Evolutionary conservation across 192 early-diverging fungal genomes (phyloP).

Genomic region (Coemansia sp.): DNA sequence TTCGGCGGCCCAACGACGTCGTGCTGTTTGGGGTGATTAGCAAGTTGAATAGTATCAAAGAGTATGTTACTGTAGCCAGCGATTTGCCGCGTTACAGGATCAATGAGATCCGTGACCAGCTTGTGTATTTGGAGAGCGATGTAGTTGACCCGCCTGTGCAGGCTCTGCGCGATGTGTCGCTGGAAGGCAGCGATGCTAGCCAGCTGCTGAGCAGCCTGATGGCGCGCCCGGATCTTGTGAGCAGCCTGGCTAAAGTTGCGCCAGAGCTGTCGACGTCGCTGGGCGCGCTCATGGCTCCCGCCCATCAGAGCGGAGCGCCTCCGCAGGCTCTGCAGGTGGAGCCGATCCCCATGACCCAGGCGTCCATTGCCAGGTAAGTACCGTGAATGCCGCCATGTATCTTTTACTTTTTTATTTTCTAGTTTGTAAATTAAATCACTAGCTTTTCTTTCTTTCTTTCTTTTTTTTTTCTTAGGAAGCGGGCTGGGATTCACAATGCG

Average conservation of each 20-base stretch:
- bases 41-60: constrained; percentile 33
- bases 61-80: constrained; percentile 14
- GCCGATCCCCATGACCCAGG: constrained; percentile 35
- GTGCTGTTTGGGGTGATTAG: constrained; percentile 28
- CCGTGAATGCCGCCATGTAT: neutral
- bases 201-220: constrained; percentile 42
- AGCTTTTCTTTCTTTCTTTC: constrained; percentile 6
- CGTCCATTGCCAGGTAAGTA: constrained; percentile 46
- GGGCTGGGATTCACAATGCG: constrained; percentile 59
- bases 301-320: constrained; percentile 11
- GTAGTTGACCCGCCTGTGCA: neutral
- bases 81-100: constrained; percentile 20
- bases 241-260: constrained; percentile 38
- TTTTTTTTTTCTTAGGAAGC: constrained; percentile 41
- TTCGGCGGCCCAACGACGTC: constrained; percentile 39
- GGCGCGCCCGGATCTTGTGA: constrained; percentile 36
- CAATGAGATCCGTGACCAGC: constrained; percentile 29
- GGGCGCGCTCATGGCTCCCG: constrained; percentile 21
- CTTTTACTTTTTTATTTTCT: neutral
- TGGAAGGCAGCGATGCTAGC: constrained; percentile 9
- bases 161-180: neutral
- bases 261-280: constrained; percentile 33
- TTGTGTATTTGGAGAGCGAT: constrained; percentile 15
- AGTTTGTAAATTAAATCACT: neutral
- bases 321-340: too few species aligned